Conservation (phyloP, 2,329 filamentous ascomycete species). For the Trichophyton mentagrophytes region DNA sequence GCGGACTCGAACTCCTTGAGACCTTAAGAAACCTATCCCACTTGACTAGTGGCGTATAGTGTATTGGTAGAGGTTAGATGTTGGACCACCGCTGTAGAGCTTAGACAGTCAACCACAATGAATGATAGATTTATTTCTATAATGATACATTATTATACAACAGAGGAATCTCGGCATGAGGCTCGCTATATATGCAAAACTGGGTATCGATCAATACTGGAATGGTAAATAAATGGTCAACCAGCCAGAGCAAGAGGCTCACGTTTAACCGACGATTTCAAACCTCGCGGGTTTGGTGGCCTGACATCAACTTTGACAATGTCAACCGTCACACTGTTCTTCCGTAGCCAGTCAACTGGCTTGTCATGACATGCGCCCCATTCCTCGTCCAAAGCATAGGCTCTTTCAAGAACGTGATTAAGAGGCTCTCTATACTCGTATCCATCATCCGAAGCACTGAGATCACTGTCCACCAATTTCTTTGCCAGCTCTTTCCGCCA, state of each 20-base stretch:
- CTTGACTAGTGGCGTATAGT: no score
- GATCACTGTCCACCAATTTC: background rate
- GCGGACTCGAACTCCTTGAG: no score
- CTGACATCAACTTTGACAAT: conserved; percentile 9
- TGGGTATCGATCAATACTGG: background rate
- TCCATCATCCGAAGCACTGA: conserved; percentile 17
- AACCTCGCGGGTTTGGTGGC: conserved; percentile 10
- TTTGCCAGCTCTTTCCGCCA: background rate
- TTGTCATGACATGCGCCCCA: conserved; percentile 15
- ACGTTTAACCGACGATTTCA: background rate
- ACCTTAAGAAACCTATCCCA: no score
- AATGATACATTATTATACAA: conserved; percentile 2
- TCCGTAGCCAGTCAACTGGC: conserved; percentile 13
- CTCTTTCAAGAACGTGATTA: conserved; percentile 25
- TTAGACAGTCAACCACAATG: background rate
- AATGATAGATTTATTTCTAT: background rate
- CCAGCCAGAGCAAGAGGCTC: background rate
- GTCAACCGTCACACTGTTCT: conserved; percentile 23
- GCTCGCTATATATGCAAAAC: background rate
- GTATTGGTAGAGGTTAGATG: no score
- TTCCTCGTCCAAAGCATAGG: conserved; percentile 21
- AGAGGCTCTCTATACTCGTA: conserved; percentile 14
- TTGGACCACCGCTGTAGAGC: no score
- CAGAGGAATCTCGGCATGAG: background rate
- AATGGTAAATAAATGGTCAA: background rate